Base-by-base conservation (phyloP, 495 filamentous ascomycete genomes). In the Aspergillus panamensis region DNA sequence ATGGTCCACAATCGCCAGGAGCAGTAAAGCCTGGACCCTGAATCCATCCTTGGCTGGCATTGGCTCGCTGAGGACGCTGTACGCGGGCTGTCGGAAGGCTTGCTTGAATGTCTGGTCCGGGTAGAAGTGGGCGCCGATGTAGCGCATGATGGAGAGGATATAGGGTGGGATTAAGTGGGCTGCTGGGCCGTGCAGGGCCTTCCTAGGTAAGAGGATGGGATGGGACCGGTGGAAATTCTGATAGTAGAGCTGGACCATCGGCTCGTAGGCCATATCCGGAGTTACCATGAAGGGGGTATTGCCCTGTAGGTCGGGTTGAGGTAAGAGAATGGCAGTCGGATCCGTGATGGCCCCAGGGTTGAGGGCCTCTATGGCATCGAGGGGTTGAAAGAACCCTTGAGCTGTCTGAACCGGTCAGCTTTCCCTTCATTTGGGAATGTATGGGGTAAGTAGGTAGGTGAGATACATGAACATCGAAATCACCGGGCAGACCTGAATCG, bases 1-100 rank as follows among this genome's bases (percentile, higher is more conserved):
- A 62, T 92, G 86, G 17, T 90, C 74, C 3, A 81, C 82, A 54
- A 92, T 84, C 14, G 88, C 77, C 37, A 87, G 78, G 10, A 92
- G 73, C 21, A 92, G 71, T 62, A 90, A 75, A 0, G 85, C 84
- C 70, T 94, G 90, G 3, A 92, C 86, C 44, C 81, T 73, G 65
- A 85, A 90, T 3, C 82, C 86, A 65, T 89, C 78, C 9, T 77
- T 63, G 14, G 74, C 77, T 63, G 14, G 74, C 75, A 10, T 72
- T 73, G 76, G 68, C 25, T 74, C 70, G 49, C 84, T 81, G 29
- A 82, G 66, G 3, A 77, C 68, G 19, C 75, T 68, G 62, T 87
- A 77, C 10, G 86, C 82, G 20, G 84, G 79, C 25, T 81, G 71
- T 43, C 75, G 82, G 31, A 84, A 83, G 35, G 77, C 76, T 9